Base-by-base conservation (phyloP, 225 moss, liverwort and hornwort species). In the Anthoceros angustus region DNA sequence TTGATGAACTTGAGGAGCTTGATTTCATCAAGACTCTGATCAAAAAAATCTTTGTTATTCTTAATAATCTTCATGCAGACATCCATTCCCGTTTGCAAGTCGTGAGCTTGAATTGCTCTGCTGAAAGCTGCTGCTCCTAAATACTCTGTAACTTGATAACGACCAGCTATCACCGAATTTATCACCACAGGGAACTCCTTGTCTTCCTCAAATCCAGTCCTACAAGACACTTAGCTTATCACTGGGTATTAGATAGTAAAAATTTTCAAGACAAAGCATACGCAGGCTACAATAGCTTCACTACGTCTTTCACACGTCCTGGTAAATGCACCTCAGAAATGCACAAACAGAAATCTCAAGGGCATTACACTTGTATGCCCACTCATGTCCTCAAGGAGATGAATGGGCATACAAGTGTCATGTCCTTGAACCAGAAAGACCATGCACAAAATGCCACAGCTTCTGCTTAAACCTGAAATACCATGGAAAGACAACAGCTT, bases 91-190 rank as follows among this genome's bases (percentile, higher is more conserved):
- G 94, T 95, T 71, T 90, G 90, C 70, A 95, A 74, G 71, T 95
- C 94, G 72, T 95, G 94, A 64, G 94, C 94, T 76, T 95, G 94
- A 62, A 95, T 95, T 66, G 94, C 94, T 74, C 90, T 90, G 86
- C 94, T 95, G 79, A 95, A 95, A 49, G 94, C 94, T 49, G 94
- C 94, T 41, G 94, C 90, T 43, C 94, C 94, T 62, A 95, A 74
- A 73, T 95, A 94, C 78, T 94, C 93, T 0, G 93, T 94, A 62
- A 94, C 93, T 72, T 94, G 93, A 78, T 94, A 94, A 15, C 93
- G 87, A 24, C 90, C 87, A 5, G 90, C 93, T 49, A 86, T 86
- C 38, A 86, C 86, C 10, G 83, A 89, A 72, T 74, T 86, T 65
- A 86, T 80, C 25, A 86, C 86, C 65, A 86, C 86, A 15, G 86